Evolutionary conservation across 768 basidiomycete species (phyloP).

Genomic region (Serendipita sp.): DNA sequence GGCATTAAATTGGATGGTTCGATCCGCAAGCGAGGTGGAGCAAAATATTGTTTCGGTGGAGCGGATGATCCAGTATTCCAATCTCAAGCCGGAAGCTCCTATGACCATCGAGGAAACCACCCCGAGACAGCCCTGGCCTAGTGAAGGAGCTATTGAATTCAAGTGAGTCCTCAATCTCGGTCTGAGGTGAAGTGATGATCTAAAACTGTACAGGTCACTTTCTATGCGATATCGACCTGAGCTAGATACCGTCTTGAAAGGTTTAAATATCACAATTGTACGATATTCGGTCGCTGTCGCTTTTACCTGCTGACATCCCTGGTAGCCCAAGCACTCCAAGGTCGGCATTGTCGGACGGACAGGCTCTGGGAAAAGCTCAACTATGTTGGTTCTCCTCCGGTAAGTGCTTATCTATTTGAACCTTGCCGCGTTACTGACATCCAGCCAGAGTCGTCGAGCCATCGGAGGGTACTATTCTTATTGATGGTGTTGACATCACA

Average conservation of each 20-base stretch:
- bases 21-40: constrained; percentile 74
- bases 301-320: constrained; percentile 9
- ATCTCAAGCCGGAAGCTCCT: constrained; percentile 58
- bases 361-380: constrained; percentile 27
- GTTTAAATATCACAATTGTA: constrained; percentile 56
- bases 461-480: constrained; percentile 40
- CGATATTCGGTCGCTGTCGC: constrained; percentile 9
- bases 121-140: constrained; percentile 51
- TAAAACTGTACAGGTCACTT: constrained; percentile 32
- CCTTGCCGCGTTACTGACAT: constrained; percentile 21
- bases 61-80: constrained; percentile 67
- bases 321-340: constrained; percentile 50
- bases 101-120: constrained; percentile 45
- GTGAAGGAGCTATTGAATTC: constrained; percentile 57
- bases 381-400: constrained; percentile 28
- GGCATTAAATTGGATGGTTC: constrained; percentile 73
- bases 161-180: constrained; percentile 24
- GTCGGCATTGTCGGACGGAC: constrained; percentile 82
- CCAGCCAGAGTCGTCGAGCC: constrained; percentile 61
- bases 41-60: constrained; percentile 84
- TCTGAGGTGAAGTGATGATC: neutral
- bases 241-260: constrained; percentile 63
- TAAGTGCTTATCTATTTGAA: constrained; percentile 18
- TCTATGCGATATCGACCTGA: constrained; percentile 67
- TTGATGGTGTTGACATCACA: constrained; percentile 65